phyloP scores from a whole-genome alignment of 2,329 filamentous ascomycete genomes.

The Aspergillus fumigatus region DNA sequence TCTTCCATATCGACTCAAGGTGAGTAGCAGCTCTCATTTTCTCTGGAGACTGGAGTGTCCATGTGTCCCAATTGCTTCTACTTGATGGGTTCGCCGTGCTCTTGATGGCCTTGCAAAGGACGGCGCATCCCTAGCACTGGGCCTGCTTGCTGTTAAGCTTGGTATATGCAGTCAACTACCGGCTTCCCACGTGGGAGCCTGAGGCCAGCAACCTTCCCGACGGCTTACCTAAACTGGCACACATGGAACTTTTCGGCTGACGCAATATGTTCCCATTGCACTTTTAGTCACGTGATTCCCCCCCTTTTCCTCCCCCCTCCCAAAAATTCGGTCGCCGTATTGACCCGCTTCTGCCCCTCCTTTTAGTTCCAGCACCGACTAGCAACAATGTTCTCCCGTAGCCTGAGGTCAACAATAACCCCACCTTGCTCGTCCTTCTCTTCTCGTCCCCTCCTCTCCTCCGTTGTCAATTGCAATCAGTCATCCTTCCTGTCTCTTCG shows the following conservation, averaged over 20 bases:
- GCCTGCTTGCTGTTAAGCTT: not conserved
- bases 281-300: not conserved
- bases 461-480: constrained; percentile 28
- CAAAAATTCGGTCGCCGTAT: constrained; percentile 21
- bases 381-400: constrained; percentile 40
- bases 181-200: constrained; percentile 6
- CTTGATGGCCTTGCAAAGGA: not conserved
- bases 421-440: constrained; percentile 42
- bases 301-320: too few relatives aligned
- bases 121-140: not conserved
- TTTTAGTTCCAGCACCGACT: not conserved
- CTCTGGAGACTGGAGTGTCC: not conserved
- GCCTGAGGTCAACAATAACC: constrained; percentile 38
- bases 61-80: not conserved
- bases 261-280: constrained; percentile 7
- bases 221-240: constrained; percentile 9
- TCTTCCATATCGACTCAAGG: not conserved
- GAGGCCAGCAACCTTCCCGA: constrained; percentile 4
- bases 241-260: constrained; percentile 12
- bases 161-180: not conserved
- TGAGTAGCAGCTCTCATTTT: not conserved
- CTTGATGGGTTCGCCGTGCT: constrained; percentile 4
- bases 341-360: constrained; percentile 32
- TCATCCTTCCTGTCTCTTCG: constrained; percentile 36
- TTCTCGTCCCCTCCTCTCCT: constrained; percentile 31